Conservation (phyloP, 129 eudicot genomes). For the Centrapalus pauciflorus region DNA sequence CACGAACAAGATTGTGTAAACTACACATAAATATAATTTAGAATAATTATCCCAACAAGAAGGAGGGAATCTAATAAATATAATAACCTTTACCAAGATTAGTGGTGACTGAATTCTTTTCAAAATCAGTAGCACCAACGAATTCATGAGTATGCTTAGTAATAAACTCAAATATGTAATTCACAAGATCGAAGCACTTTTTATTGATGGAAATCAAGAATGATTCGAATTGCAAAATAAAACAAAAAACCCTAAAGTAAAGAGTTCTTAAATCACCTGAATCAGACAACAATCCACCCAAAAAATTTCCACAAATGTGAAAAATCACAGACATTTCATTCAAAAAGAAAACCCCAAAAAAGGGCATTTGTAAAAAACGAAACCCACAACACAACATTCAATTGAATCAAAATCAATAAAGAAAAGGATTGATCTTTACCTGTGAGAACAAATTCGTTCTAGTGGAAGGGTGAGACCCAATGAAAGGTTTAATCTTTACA, state of each 20-base stretch:
- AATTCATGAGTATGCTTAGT: background rate
- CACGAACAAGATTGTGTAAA: constrained; percentile 47
- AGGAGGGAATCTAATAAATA: background rate
- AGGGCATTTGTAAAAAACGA: background rate
- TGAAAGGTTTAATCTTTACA: constrained; percentile 50
- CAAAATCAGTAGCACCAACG: background rate
- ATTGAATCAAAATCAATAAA: constrained; percentile 1
- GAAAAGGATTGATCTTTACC: constrained; percentile 28
- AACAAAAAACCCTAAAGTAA: constrained; percentile 18
- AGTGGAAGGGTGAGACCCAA: constrained; percentile 40
- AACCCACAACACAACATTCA: constrained; percentile 1
- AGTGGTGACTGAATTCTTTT: background rate
- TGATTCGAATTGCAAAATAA: constrained; percentile 8
- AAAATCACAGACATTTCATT: constrained; percentile 15
- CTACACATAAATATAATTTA: constrained; percentile 13
- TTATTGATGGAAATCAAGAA: constrained; percentile 7
- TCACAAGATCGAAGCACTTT: background rate
- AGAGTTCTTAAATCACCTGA: background rate
- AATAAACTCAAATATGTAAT: background rate
- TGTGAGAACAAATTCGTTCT: constrained; percentile 35
- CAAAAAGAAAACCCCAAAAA: background rate
- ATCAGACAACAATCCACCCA: constrained; percentile 3
- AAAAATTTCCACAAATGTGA: background rate
- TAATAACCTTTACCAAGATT: background rate
- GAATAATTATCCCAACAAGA: background rate